A percentile compares a stretch with the other conserved stretches of the same genome.
phyloP scores from a whole-genome alignment of 2,329 filamentous ascomycete genomes.

The Epichloe uncinata region DNA sequence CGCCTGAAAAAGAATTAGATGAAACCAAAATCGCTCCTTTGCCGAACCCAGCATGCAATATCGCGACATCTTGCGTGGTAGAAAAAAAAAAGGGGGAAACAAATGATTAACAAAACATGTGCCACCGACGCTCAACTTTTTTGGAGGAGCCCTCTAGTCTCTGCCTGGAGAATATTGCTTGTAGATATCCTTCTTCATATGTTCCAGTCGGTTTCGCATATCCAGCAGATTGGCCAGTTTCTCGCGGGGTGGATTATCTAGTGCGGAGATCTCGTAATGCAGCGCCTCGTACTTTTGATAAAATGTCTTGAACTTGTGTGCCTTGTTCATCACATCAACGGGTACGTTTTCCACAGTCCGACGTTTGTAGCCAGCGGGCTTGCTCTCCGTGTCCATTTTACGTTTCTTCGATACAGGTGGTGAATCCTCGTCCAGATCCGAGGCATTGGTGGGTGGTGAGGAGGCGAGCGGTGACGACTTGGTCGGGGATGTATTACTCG shows the following conservation, averaged over 20 bases:
- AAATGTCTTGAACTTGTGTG: slow-evolving; percentile 39
- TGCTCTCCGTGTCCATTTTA: slow-evolving; percentile 20
- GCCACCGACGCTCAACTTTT: not conserved
- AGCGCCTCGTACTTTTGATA: slow-evolving; percentile 45
- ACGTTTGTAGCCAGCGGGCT: slow-evolving; percentile 16
- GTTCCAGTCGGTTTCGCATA: slow-evolving; percentile 39
- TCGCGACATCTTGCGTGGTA: slow-evolving; percentile 1
- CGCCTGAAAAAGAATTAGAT: not conserved
- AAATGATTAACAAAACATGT: not conserved
- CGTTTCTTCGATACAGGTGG: slow-evolving; percentile 28
- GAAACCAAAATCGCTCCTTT: not conserved
- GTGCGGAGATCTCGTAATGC: slow-evolving; percentile 38
- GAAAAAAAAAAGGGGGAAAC: not conserved
- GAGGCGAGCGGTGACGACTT: slow-evolving; percentile 55
- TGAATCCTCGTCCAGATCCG: slow-evolving; percentile 40
- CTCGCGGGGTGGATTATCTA: slow-evolving; percentile 36
- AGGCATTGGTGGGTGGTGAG: slow-evolving; percentile 52
- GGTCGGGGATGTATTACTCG: slow-evolving; percentile 42
- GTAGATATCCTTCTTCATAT: slow-evolving; percentile 48
- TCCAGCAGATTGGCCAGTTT: slow-evolving; percentile 37
- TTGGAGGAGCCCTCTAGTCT: slow-evolving; percentile 7
- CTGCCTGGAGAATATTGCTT: slow-evolving; percentile 24
- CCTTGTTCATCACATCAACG: slow-evolving; percentile 36
- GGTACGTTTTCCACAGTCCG: slow-evolving; percentile 17
- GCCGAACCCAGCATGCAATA: slow-evolving; percentile 3